Evolutionary conservation across 306 rosid species (phyloP).

Genomic region (Fragaria vesca): DNA sequence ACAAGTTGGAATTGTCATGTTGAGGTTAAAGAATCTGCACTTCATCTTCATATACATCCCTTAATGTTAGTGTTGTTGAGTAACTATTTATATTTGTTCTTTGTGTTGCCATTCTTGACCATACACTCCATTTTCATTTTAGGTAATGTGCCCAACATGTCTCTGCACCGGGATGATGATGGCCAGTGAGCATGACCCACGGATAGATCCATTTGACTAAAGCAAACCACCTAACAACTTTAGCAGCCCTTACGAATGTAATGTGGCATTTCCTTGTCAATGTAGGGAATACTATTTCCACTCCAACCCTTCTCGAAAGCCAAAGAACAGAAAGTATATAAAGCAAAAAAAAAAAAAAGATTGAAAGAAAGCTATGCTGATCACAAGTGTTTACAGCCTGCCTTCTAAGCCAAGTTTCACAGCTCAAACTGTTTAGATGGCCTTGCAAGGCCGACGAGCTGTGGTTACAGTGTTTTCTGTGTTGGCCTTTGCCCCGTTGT

Average conservation of each 20-base stretch:
- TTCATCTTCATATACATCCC: background rate
- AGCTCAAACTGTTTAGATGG: background rate
- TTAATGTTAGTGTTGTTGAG: background rate
- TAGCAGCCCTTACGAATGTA: background rate
- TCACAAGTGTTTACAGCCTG: background rate
- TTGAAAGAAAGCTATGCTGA: background rate
- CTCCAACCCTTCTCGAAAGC: background rate
- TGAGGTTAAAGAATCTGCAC: background rate
- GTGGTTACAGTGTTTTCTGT: background rate
- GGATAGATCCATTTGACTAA: constrained; percentile 88
- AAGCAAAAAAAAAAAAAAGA: background rate
- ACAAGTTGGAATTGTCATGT: background rate
- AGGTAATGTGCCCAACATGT: constrained; percentile 98
- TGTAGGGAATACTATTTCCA: background rate
- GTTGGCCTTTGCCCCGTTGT: too few relatives aligned
- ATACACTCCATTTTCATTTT: constrained; percentile 8
- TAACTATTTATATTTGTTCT: background rate
- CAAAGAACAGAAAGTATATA: background rate
- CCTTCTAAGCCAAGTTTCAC: background rate
- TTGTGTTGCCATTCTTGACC: background rate
- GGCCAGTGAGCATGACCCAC: constrained; percentile 94
- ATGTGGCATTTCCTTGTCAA: background rate
- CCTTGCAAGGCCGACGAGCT: background rate
- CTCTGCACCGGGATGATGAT: constrained; percentile 94
- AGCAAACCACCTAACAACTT: background rate